Evolutionary conservation across 2,329 filamentous ascomycete species (phyloP), one percentile per base, ranked within the genome.

Genomic region (Epichloe typhina): DNA sequence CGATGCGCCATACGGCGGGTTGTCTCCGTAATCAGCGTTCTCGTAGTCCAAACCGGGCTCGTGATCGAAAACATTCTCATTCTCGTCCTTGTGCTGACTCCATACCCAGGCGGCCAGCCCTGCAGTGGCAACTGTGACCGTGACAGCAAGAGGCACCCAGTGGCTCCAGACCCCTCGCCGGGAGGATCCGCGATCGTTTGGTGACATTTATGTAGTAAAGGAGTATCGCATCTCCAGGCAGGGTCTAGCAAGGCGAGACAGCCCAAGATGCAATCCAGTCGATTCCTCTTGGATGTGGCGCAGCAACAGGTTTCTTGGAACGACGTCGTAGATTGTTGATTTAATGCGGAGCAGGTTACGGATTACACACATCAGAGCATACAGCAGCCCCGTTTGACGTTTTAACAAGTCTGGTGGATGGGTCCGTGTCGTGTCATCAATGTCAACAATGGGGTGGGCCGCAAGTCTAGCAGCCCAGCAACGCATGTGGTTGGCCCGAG

Each of bases 101-200:
- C 89, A 95, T 54, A 90, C 81, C 91, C 91, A 97, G 52, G 88
- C 88, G 49, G 84, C 90, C 46, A 95, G 71, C 36, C 90, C 89
- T 50, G 86, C 83, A 21, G 90, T 88, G 54, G 91, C 91, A 58
- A 94, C 81, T 45, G 88, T 90, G 52, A 95, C 82, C 47, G 90
- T 96, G 56, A 95, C 69, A 57, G 83, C 84, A 51, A 97, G 76
- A 55, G 91, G 91, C 53, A 95, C 80, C 88, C 90, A 96, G 70
- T 94, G 91, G 62, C 83, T 79, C 70, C 87, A 79, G 58, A 80
- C 76, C 64, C 76, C 73, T 66, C 77, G 73, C 69, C 79, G 74
- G 72, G 76, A 75, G 61, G 76, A 72, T 61, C 70, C 65, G 60
- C 70, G 69, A 63, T 78, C 70, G 65, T 72, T 80, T 62, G 74